Percentiles rank a stretch among this genome's conserved stretches.
These are phyloP conservation scores for Penicillium glabrum DNA, from an alignment of 2,329 filamentous ascomycete species.

Conservation along the genomic window DNA sequence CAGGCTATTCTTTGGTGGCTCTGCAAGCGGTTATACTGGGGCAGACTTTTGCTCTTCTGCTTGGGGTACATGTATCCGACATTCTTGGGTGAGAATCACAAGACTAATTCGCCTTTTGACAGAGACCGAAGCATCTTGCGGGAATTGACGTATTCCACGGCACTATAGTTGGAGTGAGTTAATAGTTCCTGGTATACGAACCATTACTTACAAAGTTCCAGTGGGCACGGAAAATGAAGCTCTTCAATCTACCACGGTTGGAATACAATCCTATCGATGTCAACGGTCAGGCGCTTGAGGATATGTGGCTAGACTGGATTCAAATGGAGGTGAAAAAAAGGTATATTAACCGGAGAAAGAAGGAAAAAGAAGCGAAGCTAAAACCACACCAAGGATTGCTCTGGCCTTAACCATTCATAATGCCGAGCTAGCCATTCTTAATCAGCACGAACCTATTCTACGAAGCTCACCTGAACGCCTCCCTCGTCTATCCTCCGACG, in stretches of 20 bases:
- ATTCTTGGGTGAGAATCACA: background rate
- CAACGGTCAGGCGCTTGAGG: background rate
- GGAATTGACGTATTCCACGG: constrained; percentile 14
- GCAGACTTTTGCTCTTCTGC: constrained; percentile 11
- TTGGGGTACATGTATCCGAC: constrained; percentile 5
- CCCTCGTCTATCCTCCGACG: constrained; percentile 7
- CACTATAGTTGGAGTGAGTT: constrained; percentile 9
- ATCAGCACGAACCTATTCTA: constrained; percentile 11
- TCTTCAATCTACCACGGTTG: background rate
- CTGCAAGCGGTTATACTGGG: constrained; percentile 12
- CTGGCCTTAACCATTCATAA: constrained; percentile 11
- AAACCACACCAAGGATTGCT: background rate
- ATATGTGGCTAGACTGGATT: constrained; percentile 7
- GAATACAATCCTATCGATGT: background rate
- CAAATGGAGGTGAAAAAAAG: constrained; percentile 8
- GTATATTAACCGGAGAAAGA: background rate
- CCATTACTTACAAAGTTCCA: background rate
- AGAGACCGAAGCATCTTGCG: constrained; percentile 11
- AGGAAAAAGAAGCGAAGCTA: background rate
- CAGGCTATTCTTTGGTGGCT: background rate
- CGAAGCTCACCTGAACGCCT: constrained; percentile 6
- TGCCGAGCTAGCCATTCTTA: constrained; percentile 5
- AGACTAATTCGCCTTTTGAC: background rate
- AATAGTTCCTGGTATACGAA: too few relatives aligned
- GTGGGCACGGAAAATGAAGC: constrained; percentile 10